These are phyloP conservation scores for Nakazawaea holstii DNA, from an alignment of 805 yeast genomes.

Conservation along the genomic window DNA sequence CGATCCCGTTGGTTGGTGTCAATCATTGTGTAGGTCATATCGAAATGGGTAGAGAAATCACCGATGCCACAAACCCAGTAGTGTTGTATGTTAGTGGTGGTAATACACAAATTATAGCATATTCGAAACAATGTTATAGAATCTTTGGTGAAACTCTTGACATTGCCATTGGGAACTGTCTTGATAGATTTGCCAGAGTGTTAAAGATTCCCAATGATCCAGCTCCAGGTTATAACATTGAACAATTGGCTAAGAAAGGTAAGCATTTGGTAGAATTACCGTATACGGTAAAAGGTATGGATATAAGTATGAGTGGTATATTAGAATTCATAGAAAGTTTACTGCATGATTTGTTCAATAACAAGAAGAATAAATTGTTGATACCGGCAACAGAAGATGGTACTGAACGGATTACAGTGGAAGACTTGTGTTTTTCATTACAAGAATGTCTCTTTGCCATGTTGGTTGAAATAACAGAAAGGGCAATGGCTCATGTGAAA, in stretches of 20 bases:
- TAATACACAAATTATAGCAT: constrained; percentile 96
- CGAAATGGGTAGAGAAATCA: constrained; percentile 98
- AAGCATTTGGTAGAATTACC: constrained; percentile 69
- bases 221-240: constrained; percentile 96
- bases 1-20: constrained; percentile 84
- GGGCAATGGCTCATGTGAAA: constrained; percentile 97
- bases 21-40: constrained; percentile 98
- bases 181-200: constrained; percentile 93
- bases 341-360: constrained; percentile 66
- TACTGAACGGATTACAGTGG: constrained; percentile 57
- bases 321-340: constrained; percentile 77
- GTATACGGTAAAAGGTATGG: constrained; percentile 98
- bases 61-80: constrained; percentile 97
- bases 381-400: constrained; percentile 26
- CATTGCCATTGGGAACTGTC: constrained; percentile 95
- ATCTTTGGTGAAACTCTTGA: constrained; percentile 99
- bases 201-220: constrained; percentile 87
- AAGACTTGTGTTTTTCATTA: constrained; percentile 86
- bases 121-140: constrained; percentile 86
- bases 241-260: constrained; percentile 80
- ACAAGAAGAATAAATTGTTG: constrained; percentile 31
- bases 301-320: constrained; percentile 92
- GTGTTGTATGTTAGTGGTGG: constrained; percentile 98
- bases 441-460: constrained; percentile 92
- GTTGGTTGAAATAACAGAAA: constrained; percentile 95